These are phyloP conservation scores for Lipomyces anomalus DNA, from an alignment of 805 yeast species.

Conservation along the genomic window DNA sequence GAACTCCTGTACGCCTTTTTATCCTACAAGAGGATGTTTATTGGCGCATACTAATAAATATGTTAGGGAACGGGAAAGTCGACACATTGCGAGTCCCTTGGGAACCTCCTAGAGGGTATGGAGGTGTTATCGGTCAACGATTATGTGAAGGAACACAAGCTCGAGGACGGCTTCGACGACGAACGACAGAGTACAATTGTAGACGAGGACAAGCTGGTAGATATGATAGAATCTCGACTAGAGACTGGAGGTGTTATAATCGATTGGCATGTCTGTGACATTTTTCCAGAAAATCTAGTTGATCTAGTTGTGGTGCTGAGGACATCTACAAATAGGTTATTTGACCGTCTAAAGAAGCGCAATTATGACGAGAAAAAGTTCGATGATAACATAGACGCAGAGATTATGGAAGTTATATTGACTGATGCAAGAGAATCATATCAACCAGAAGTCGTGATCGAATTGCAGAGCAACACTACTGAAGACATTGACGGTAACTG, in stretches of 20 bases:
- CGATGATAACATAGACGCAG: slow-evolving; percentile 90
- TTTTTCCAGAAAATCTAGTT: slow-evolving; percentile 86
- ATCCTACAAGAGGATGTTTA: no score
- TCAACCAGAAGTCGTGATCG: slow-evolving; percentile 74
- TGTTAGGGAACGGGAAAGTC: slow-evolving; percentile 75
- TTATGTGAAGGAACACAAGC: slow-evolving; percentile 68
- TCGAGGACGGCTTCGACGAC: slow-evolving; percentile 81
- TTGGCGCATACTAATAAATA: no score
- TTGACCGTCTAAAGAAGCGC: slow-evolving; percentile 62
- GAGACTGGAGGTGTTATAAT: slow-evolving; percentile 82
- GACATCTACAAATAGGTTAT: slow-evolving; percentile 64
- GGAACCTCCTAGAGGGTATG: slow-evolving; percentile 46
- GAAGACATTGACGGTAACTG: slow-evolving; percentile 82
- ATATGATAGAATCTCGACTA: slow-evolving; percentile 69
- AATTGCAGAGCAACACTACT: slow-evolving; percentile 61
- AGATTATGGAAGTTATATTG: slow-evolving; percentile 86
- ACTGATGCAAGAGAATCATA: slow-evolving; percentile 85
- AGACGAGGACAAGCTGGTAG: slow-evolving; percentile 84
- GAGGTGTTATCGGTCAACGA: slow-evolving; percentile 65
- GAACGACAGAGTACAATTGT: slow-evolving; percentile 80
- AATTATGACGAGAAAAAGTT: slow-evolving; percentile 77
- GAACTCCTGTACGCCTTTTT: neutral
- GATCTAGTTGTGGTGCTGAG: slow-evolving; percentile 88
- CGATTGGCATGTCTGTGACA: slow-evolving; percentile 97
- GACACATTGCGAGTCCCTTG: slow-evolving; percentile 61